phyloP scores from a whole-genome alignment of 2,329 filamentous ascomycete genomes.

The Saccharata proteae region DNA sequence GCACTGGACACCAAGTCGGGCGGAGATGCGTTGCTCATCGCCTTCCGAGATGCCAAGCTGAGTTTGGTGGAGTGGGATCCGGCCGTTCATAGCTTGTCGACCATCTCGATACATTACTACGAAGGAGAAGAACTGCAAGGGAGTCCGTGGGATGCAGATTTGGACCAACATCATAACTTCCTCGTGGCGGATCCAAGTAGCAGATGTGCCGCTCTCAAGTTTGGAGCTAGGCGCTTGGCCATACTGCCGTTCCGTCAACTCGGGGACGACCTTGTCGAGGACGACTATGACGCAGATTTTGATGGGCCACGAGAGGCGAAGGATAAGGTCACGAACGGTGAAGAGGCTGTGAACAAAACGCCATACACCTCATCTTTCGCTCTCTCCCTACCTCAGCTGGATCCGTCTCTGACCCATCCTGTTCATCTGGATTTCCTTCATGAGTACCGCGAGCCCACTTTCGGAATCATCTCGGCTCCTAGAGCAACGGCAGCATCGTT shows the following conservation, averaged over 20 bases:
- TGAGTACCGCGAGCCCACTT: slow-evolving; percentile 95
- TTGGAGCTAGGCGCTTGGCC: slow-evolving; percentile 76
- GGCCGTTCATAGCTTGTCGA: slow-evolving; percentile 64
- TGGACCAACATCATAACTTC: slow-evolving; percentile 67
- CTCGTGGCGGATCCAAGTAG: slow-evolving; percentile 82
- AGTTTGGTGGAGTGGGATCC: slow-evolving; percentile 92
- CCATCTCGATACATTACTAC: slow-evolving; percentile 94
- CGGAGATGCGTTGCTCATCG: slow-evolving; percentile 71
- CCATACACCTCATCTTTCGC: slow-evolving; percentile 90
- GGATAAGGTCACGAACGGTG: slow-evolving; percentile 19
- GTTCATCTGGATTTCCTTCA: slow-evolving; percentile 87
- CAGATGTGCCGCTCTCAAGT: slow-evolving; percentile 88
- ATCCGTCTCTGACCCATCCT: slow-evolving; percentile 75
- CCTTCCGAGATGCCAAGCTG: slow-evolving; percentile 83
- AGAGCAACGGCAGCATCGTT: slow-evolving; percentile 62
- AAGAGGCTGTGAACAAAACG: slow-evolving; percentile 36
- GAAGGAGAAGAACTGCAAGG: slow-evolving; percentile 82
- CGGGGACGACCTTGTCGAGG: slow-evolving; percentile 81
- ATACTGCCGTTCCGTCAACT: slow-evolving; percentile 84
- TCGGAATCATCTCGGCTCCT: slow-evolving; percentile 80
- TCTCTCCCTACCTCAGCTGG: slow-evolving; percentile 75
- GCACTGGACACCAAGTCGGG: slow-evolving; percentile 61
- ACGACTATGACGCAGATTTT: slow-evolving; percentile 75
- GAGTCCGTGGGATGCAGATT: slow-evolving; percentile 66
- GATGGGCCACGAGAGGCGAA: slow-evolving; percentile 40